phyloP scores from a whole-genome alignment of 768 basidiomycete species.

The Porphyrellus cyaneotinctus region DNA sequence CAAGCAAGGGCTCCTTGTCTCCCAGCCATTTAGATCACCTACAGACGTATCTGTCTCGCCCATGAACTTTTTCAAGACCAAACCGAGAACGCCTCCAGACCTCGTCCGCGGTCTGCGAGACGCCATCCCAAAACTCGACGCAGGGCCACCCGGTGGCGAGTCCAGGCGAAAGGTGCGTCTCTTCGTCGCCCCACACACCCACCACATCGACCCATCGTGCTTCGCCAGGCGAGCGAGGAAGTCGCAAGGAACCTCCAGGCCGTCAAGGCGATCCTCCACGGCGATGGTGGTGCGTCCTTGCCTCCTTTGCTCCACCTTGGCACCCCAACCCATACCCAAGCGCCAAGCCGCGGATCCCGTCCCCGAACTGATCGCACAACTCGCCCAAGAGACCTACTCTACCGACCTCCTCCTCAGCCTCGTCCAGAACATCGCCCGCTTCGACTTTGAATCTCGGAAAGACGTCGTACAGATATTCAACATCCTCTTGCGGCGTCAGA shows the following conservation, averaged over 20 bases:
- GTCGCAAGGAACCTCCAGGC: slow-evolving; percentile 86
- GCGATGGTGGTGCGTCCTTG: slow-evolving; percentile 70
- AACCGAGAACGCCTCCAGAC: slow-evolving; percentile 82
- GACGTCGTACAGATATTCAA: slow-evolving; percentile 87
- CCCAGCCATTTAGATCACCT: neutral
- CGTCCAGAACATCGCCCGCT: slow-evolving; percentile 74
- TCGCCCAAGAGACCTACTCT: slow-evolving; percentile 93
- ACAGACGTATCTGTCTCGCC: neutral
- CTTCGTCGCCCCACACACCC: neutral
- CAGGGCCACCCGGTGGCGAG: slow-evolving; percentile 70
- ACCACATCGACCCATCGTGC: neutral
- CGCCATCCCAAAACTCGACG: slow-evolving; percentile 72
- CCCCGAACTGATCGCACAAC: slow-evolving; percentile 88
- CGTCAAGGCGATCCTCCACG: slow-evolving; percentile 82
- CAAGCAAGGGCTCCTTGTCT: slow-evolving; percentile 1
- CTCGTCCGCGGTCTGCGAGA: slow-evolving; percentile 80
- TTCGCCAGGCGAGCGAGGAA: slow-evolving; percentile 78
- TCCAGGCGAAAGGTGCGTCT: slow-evolving; percentile 66
- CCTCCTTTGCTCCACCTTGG: neutral
- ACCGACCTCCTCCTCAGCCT: slow-evolving; percentile 82
- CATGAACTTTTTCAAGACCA: slow-evolving; percentile 98
- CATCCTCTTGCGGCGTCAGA: slow-evolving; percentile 84
- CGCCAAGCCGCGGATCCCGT: slow-evolving; percentile 55
- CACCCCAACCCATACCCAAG: slow-evolving; percentile 3
- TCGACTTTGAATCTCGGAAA: slow-evolving; percentile 93